phyloP scores from a whole-genome alignment of 2,329 filamentous ascomycete genomes.

The Fusarium sp. region DNA sequence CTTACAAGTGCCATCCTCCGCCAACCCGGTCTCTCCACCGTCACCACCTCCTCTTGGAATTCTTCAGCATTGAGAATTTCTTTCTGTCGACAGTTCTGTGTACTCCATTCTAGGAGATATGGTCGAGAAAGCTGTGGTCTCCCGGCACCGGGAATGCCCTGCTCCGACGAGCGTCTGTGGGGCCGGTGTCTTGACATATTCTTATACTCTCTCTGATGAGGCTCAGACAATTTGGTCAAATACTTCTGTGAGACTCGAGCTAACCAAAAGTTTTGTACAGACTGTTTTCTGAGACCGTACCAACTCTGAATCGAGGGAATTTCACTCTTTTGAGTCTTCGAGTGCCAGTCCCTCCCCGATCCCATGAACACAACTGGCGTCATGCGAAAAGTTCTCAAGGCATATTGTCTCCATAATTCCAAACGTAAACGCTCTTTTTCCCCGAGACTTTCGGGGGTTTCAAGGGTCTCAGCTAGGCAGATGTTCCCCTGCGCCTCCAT shows the following conservation, averaged over 20 bases:
- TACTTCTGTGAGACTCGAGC: background rate
- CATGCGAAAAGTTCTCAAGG: slow-evolving; percentile 36
- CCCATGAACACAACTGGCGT: slow-evolving; percentile 38
- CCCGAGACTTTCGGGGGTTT: slow-evolving; percentile 3
- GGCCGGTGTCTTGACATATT: slow-evolving; percentile 36
- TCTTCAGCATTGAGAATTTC: slow-evolving; percentile 26
- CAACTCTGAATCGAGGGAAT: background rate
- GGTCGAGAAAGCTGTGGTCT: slow-evolving; percentile 22
- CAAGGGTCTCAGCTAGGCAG: slow-evolving; percentile 34
- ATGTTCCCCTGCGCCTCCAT: slow-evolving; percentile 37
- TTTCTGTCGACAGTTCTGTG: slow-evolving; percentile 35
- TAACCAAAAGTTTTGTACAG: background rate
- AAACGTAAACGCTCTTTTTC: background rate
- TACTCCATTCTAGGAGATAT: slow-evolving; percentile 43
- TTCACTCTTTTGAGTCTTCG: slow-evolving; percentile 33
- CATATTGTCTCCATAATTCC: slow-evolving; percentile 15
- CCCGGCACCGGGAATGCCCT: slow-evolving; percentile 16
- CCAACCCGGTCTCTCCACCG: slow-evolving; percentile 35
- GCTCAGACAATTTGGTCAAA: background rate
- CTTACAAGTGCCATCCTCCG: slow-evolving; percentile 37
- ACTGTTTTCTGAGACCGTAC: background rate
- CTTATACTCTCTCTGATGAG: background rate
- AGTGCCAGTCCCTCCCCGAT: background rate
- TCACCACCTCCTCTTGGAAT: slow-evolving; percentile 31
- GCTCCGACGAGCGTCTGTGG: slow-evolving; percentile 37